Evolutionary conservation across 1,284 basidiomycete species (phyloP), one percentile per base, ranked within the genome.

Genomic region (Melanopsichium pennsylvanicum): DNA sequence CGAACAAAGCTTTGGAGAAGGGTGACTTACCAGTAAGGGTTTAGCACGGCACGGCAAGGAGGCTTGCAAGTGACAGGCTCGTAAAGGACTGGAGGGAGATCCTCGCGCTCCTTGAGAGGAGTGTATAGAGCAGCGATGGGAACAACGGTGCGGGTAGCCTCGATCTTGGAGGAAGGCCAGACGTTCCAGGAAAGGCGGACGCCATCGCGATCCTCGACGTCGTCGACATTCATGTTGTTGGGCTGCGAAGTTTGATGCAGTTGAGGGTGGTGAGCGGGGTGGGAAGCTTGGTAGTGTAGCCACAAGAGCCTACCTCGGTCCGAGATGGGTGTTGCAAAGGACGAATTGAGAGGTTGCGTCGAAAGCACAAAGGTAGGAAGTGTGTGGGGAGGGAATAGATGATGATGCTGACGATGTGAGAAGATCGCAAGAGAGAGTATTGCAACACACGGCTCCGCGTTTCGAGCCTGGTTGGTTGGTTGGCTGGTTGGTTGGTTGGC

Each of bases 61-160:
- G 92, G 89, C 84, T 97, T 98, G 86, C 96, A 99, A 12, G 93
- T 94, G 40, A 99, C 95, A 12, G 95, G 96, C 82, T 97, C 95
- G 81, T 99, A 99, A 48, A 97, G 84, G 29, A 99, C 94, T 1
- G 94, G 93, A 2, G 95, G 94, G 0, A 98, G 86, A 81, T 97
- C 95, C 72, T 94, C 93, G 54, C 95, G 87, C 74, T 91, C 87
- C 84, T 97, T 98, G 75, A 98, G 85, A 15, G 96, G 95, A 0
- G 92, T 94, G 84, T 99, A 98, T n/a, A 99, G 86, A 13, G 95
- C 93, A 25, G 93, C 89, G 79, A 98, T 97, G 72, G 95, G 95
- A 7, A 98, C 95, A 40, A 99, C 96, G 11, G 93, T 98, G 73
- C 96, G 87, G 36, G 94, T 97, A 9, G 94, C 92, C 84, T 99